Conservation (phyloP, 179 eudicot species). For the Dionaea muscipula region DNA sequence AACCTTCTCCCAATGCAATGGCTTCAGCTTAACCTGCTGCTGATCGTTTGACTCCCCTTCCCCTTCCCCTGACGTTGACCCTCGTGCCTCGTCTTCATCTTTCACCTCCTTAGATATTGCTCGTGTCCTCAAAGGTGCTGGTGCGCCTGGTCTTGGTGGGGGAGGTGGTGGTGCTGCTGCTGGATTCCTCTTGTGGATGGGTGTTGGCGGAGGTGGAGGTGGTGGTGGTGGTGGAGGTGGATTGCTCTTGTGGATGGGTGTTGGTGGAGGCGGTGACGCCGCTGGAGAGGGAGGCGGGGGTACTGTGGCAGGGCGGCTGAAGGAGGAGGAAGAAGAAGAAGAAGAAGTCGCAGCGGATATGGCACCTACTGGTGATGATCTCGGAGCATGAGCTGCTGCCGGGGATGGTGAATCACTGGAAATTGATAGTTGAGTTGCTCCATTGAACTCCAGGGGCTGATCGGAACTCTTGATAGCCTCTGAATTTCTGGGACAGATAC, state of each 20-base stretch:
- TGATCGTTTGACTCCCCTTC: conserved; percentile 25
- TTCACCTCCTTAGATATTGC: conserved; percentile 16
- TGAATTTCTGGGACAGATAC: too few relatives aligned
- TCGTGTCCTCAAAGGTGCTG: conserved; percentile 22
- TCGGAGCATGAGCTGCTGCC: conserved; percentile 10
- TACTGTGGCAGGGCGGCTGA: conserved; percentile 7
- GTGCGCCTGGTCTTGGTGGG: conserved; percentile 15
- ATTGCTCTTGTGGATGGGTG: conserved; percentile 10
- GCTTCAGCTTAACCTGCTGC: conserved; percentile 66
- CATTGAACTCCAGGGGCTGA: background rate
- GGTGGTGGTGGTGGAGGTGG: conserved; percentile 32
- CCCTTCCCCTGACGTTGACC: conserved; percentile 22
- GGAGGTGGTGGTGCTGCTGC: conserved; percentile 40
- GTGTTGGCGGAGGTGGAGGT: conserved; percentile 30
- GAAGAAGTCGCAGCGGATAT: conserved; percentile 3
- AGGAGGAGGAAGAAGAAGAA: too few relatives aligned
- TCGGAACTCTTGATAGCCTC: too few relatives aligned
- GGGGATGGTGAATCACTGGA: background rate
- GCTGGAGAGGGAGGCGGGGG: background rate
- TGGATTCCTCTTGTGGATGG: conserved; percentile 12
- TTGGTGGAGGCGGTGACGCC: conserved; percentile 15
- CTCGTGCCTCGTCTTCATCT: conserved; percentile 16
- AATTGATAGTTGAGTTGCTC: background rate
- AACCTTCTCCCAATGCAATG: conserved; percentile 92
- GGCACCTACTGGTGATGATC: conserved; percentile 11